Evolutionary conservation across 306 rosid genomes (phyloP).

Genomic region (Hippophae rhamnoides): DNA sequence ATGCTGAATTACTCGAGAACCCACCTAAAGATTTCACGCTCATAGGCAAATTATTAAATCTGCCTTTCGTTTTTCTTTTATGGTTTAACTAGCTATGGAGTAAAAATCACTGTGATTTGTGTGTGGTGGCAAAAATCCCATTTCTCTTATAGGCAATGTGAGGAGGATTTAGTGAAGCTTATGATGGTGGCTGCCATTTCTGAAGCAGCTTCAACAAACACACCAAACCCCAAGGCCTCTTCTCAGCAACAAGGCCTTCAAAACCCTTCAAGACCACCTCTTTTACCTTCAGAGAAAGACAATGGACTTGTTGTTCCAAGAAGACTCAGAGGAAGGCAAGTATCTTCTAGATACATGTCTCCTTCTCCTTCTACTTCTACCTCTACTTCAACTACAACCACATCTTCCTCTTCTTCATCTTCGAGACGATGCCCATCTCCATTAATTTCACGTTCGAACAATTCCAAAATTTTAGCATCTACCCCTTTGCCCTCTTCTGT

Average conservation of each 20-base stretch:
- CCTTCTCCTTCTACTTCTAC: constrained; percentile 72
- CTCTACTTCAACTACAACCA: constrained; percentile 31
- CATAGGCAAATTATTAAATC: constrained; percentile 24
- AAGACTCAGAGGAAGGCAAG: constrained; percentile 68
- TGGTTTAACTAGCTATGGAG: not conserved
- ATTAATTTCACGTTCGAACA: constrained; percentile 68
- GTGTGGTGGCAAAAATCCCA: constrained; percentile 12
- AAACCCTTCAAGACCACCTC: constrained; percentile 40
- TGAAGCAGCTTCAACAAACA: constrained; percentile 42
- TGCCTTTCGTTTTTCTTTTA: constrained; percentile 3
- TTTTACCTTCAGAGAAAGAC: constrained; percentile 48
- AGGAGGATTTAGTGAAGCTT: constrained; percentile 26
- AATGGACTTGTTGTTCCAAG: constrained; percentile 45
- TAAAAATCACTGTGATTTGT: constrained; percentile 15
- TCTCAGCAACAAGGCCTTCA: constrained; percentile 17
- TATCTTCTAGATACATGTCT: constrained; percentile 94
- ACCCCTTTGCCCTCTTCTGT: constrained; percentile 40
- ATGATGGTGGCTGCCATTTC: constrained; percentile 97
- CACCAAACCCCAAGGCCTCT: constrained; percentile 28
- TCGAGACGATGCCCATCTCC: constrained; percentile 86
- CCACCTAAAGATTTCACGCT: constrained; percentile 23
- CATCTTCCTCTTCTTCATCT: constrained; percentile 43
- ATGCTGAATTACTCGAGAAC: constrained; percentile 36
- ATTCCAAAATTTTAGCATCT: constrained; percentile 34
- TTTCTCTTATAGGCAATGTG: constrained; percentile 33